Conservation (phyloP, 2,329 filamentous ascomycete genomes). For the Exophiala viscosa region DNA sequence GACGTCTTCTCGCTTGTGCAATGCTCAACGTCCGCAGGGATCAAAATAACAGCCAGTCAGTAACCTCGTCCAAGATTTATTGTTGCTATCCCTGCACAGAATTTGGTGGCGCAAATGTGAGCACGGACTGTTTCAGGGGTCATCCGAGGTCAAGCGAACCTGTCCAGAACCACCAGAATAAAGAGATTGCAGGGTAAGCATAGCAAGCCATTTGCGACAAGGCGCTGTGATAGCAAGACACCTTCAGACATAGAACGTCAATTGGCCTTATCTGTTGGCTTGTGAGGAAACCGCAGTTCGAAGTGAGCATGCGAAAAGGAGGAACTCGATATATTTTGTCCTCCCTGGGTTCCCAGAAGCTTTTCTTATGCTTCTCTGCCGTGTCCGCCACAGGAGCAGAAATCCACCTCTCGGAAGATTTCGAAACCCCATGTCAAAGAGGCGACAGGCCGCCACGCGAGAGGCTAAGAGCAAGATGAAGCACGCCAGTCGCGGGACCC, state of each 20-base stretch:
- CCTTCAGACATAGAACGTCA: background rate
- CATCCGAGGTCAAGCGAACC: background rate
- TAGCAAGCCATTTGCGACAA: background rate
- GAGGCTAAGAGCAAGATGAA: slow-evolving; percentile 22
- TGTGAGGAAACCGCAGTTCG: background rate
- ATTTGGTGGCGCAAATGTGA: background rate
- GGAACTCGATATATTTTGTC: background rate
- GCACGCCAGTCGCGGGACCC: slow-evolving; percentile 18
- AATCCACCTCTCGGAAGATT: slow-evolving; percentile 19
- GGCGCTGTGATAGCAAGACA: background rate
- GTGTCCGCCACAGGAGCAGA: background rate
- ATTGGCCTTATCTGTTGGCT: background rate
- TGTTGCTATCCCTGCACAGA: too few relatives aligned
- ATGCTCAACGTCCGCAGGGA: background rate
- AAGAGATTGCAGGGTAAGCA: background rate
- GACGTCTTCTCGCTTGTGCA: background rate
- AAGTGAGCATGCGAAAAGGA: background rate
- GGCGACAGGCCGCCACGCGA: slow-evolving; percentile 22
- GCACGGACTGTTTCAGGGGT: background rate
- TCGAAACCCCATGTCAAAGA: slow-evolving; percentile 6
- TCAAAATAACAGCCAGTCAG: background rate
- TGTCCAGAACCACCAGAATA: background rate
- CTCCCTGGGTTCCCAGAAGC: background rate
- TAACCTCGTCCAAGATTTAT: background rate
- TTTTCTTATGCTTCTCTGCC: background rate